phyloP scores from a whole-genome alignment of 495 filamentous ascomycete genomes.

The Aspergillus kassunensis region DNA sequence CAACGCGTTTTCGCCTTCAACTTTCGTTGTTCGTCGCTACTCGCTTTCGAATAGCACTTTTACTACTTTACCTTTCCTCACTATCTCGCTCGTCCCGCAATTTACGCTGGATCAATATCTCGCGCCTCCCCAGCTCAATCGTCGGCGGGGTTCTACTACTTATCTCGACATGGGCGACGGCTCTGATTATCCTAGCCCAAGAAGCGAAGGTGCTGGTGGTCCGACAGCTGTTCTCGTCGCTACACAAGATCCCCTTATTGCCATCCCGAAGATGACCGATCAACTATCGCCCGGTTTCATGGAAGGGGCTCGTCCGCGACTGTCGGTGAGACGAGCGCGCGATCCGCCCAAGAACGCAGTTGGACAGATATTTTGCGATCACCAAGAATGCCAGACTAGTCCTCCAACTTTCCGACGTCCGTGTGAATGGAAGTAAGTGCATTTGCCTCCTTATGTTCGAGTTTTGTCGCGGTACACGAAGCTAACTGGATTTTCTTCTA shows the following conservation, averaged over 20 bases:
- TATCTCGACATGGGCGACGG: conserved; percentile 46
- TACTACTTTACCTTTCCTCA: neutral
- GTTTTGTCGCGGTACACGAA: conserved; percentile 1
- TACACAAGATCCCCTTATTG: conserved; percentile 33
- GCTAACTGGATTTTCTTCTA: conserved; percentile 19
- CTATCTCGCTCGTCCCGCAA: neutral
- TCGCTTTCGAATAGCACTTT: neutral
- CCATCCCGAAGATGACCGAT: conserved; percentile 42
- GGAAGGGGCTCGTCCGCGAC: conserved; percentile 41
- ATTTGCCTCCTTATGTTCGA: neutral
- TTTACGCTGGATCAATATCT: conserved; percentile 9
- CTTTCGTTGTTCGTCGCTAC: neutral
- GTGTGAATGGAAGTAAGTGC: conserved; percentile 87
- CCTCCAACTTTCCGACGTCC: conserved; percentile 67
- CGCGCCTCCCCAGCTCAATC: conserved; percentile 23
- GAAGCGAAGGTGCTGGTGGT: conserved; percentile 46
- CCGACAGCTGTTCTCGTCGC: conserved; percentile 39
- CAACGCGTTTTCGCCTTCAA: conserved; percentile 5
- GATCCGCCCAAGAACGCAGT: conserved; percentile 61
- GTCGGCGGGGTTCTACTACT: conserved; percentile 30
- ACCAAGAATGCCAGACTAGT: conserved; percentile 52
- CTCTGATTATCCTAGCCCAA: conserved; percentile 50
- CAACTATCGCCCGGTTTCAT: conserved; percentile 34
- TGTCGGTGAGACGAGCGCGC: conserved; percentile 46
- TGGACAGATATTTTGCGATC: conserved; percentile 68